Base-by-base conservation (phyloP, 1,284 basidiomycete species). In the Trichosporon faecale region DNA sequence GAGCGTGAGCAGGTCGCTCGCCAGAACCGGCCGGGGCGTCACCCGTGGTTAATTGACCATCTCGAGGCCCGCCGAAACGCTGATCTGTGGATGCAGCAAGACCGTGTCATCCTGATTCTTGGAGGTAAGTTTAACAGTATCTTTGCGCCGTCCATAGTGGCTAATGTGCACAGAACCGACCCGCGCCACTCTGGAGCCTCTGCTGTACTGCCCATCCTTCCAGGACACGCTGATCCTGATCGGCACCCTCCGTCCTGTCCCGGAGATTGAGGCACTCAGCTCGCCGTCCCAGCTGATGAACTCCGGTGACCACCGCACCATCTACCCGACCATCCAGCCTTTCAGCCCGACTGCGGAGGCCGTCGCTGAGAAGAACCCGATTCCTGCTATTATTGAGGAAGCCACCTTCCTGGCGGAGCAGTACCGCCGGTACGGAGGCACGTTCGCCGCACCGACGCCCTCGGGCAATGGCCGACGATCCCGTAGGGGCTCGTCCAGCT, bases 271-370 rank as follows among this genome's bases (percentile, higher is more conserved):
- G 63, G 75, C 76, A 2, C 73, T 80, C n/a, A 71, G 71, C 5
- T 79, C 77, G 2, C 77, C 78, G 5, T 77, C 77, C 6, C 71
- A 78, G 46, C 73, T 79, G 29, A 68, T 78, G 60, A 69, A 69
- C n/a, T 7, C 64, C 40, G 60, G 65, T 7, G 68, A 74, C 2
- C 61, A 70, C 11, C 72, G 71, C 27, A 75, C 73, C 9, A 77
- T 80, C 29, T 79, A 77, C 69, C 80, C 79, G 7, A 75, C 73
- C 1, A 55, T 81, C 11, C 77, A 79, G 68, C 74, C 76, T 0
- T 78, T 79, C 69, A 67, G 70, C n/a, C 66, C 63, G n/a, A 44
- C 72, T 0, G 12, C 68, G 12, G n/a, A 52, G 2, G 55, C 64
- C 0, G 52, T 72, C 8, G 40, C 70, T 11, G 52, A 33, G 23